A percentile compares a stretch with the other conserved stretches of the same genome.
Conservation (phyloP, 1,284 basidiomycete species). For the Malassezia psittaci region DNA sequence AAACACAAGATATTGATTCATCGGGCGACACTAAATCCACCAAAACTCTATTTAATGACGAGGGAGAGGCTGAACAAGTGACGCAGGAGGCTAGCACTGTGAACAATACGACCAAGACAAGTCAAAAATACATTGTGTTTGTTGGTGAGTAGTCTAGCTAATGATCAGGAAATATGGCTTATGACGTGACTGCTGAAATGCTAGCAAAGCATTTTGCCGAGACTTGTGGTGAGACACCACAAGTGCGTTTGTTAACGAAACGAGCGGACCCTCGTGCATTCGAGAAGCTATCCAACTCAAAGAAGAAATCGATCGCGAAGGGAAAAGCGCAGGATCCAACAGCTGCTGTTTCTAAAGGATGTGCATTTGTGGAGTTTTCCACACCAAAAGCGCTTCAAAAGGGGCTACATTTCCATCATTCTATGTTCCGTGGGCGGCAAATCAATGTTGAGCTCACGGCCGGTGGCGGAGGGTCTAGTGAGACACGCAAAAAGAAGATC, state of each 20-base stretch:
- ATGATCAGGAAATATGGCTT: conserved; percentile 41
- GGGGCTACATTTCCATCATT: conserved; percentile 44
- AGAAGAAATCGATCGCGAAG: conserved; percentile 44
- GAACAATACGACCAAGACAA: background rate
- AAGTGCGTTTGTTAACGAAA: conserved; percentile 39
- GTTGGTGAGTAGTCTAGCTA: conserved; percentile 17
- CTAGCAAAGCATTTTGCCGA: conserved; percentile 37
- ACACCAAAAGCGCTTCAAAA: conserved; percentile 28
- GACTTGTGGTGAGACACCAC: conserved; percentile 38
- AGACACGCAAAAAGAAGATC: conserved; percentile 37
- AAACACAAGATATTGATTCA: background rate
- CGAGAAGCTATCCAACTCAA: conserved; percentile 29
- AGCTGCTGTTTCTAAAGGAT: conserved; percentile 34
- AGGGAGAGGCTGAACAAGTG: conserved; percentile 8
- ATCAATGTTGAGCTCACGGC: conserved; percentile 47
- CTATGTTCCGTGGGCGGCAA: conserved; percentile 36
- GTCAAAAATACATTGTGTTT: conserved; percentile 37
- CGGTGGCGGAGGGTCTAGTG: conserved; percentile 41
- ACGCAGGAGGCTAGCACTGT: background rate
- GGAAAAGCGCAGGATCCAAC: conserved; percentile 40
- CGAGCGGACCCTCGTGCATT: conserved; percentile 30
- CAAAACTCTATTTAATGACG: conserved; percentile 5
- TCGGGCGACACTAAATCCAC: background rate
- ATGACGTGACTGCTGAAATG: conserved; percentile 30
- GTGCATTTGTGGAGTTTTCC: conserved; percentile 44